phyloP scores from a whole-genome alignment of 139 green algal genomes.

The Pseudopediastrum boryanum region DNA sequence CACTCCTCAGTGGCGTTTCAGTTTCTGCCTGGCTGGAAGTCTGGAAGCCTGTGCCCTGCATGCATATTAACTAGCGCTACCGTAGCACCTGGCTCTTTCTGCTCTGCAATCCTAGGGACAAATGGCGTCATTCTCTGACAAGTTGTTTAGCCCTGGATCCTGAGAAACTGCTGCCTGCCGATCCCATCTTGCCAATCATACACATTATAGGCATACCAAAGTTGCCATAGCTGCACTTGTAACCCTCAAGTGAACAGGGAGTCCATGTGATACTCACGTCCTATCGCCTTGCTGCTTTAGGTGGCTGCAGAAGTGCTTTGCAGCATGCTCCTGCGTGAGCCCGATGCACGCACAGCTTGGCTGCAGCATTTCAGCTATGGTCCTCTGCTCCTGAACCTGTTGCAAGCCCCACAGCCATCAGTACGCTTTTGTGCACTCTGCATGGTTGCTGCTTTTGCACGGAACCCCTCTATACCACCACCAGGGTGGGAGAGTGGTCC shows the following conservation, averaged over 20 bases:
- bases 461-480: too few species aligned
- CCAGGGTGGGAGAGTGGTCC: too few species aligned
- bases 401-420: too few species aligned
- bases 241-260: neutral
- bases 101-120: neutral
- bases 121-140: neutral
- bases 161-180: neutral
- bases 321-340: conserved; percentile 14
- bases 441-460: too few species aligned
- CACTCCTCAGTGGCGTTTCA: too few species aligned
- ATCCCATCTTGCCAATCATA: neutral
- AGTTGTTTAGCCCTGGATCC: neutral
- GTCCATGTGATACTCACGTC: too few species aligned
- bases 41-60: too few species aligned
- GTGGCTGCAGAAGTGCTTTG: conserved; percentile 15
- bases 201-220: neutral
- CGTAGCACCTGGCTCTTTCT: too few species aligned
- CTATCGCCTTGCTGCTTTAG: too few species aligned
- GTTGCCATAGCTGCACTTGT: neutral
- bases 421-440: too few species aligned
- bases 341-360: neutral
- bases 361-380: neutral
- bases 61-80: too few species aligned
- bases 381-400: neutral
- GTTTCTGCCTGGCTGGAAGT: too few species aligned